Base-by-base conservation (phyloP, 768 basidiomycete species). In the Coprinopsis strossmayeri region DNA sequence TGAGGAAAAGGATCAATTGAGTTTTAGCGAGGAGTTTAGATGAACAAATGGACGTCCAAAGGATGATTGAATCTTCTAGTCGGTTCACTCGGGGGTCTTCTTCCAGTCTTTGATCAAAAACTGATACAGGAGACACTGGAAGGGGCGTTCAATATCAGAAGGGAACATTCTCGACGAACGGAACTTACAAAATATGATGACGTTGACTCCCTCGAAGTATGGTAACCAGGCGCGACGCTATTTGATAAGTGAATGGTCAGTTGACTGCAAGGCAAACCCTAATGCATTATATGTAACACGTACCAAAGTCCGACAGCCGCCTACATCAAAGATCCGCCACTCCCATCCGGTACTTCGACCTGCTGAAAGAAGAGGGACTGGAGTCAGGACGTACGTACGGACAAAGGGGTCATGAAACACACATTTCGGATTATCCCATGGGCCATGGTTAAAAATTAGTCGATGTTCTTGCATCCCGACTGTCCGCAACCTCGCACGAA, bases 181-280 rank as follows among this genome's bases (percentile, higher is more conserved):
- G 48, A 24, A 66, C 64, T 37, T 53, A 73, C 72, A 70, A 65
- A 91, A 90, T 47, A 91, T 87, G 59, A 91, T 81, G 2, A 82
- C 84, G 53, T 87, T 78, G 37, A 83, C 82, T 57, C 83, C 77
- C 45, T 89, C 82, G 58, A 91, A 90, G 64, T 81, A 91, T 0
- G 87, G 84, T 17, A 87, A 67, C 88, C 88, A 91, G 0, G 83
- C 83, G 18, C 78, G 69, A 32, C 88, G 86, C 83, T 88, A 57
- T 1, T 48, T 48, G 38, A 53, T 45, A 61, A 38, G 59, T 40
- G 21, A 32, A 49, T 44, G 47, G 21, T 26, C 18, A 26, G 11
- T 21, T 15, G 41, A 21, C 23, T 20, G 35, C 42, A 30, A 40
- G 10, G 23, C 35, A 42, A 27, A 35, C n/a, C 34, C 48, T 28